Base-by-base conservation (phyloP, 208 protist species). In the Leishmania aethiopica region DNA sequence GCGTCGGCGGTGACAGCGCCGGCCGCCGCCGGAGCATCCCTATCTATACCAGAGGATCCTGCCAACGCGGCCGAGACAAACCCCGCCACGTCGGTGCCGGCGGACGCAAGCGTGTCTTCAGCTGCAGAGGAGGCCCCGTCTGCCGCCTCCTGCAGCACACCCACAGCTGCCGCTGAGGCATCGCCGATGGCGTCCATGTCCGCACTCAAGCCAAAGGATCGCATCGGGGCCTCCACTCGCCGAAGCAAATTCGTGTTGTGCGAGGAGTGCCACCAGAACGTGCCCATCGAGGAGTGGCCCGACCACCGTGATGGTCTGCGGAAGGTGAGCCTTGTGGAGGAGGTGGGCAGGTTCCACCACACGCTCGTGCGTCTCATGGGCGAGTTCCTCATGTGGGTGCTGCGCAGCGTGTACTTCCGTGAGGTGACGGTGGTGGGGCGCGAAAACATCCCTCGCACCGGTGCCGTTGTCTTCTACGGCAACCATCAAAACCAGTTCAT, bases 401-500 rank as follows among this genome's bases (percentile, higher is more conserved):
- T 98, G 42, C 86, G 93, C 80, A 94, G 94, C 82, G 90, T 98
- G 81, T 99, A 98, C 90, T 99, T 98, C 78, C 91, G 96, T 53
- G 96, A 98, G 76, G 94, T 99, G 19, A 93, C 92, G 1, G 88
- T 98, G 3, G 95, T 98, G 19, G 96, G 96, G 53, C 77, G 77
- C 60, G 94, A 97, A 83, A 97, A 97, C 81, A 94, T 99, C 51
- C 97, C 97, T 35, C 79, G 82, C 42, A 88, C 88, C n/a, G 96
- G 96, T 7, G 94, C 96, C 17, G 91, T 96, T 45, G 94, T 99
- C 45, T 99, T 99, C 81, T 98, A 97, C 82, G 96, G 97, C 53
- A 98, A 98, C 77, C 95, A 98, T 78, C 95, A 98, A 75, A 98
- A 98, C 83, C 96, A 98, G 79, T 97, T 97, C 79, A 96, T 97